phyloP scores from a whole-genome alignment of 2,329 filamentous ascomycete species.

The Claviceps spartinae region DNA sequence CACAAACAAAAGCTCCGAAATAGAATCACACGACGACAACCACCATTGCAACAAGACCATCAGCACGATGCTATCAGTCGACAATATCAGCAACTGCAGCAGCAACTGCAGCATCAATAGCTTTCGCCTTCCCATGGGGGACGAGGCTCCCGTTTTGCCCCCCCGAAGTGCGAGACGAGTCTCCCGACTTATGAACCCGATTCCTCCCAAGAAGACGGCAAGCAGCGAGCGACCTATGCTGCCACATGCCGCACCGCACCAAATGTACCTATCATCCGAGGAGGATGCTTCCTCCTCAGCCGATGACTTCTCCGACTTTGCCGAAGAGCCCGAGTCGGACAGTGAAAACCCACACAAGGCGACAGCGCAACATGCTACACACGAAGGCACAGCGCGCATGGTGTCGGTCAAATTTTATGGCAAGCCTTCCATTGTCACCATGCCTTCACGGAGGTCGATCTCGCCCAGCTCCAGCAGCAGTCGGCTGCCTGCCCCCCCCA shows the following conservation, averaged over 20 bases:
- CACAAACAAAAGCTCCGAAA: not conserved
- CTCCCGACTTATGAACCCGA: constrained; percentile 26
- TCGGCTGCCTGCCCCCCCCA: constrained; percentile 11
- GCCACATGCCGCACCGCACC: constrained; percentile 35
- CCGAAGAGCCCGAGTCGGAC: constrained; percentile 30
- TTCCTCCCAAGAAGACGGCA: constrained; percentile 21
- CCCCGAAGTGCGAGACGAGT: constrained; percentile 35
- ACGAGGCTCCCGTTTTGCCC: constrained; percentile 29
- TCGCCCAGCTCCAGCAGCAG: constrained; percentile 25
- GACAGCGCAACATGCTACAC: constrained; percentile 24
- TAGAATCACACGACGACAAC: constrained; percentile 5
- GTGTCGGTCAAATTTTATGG: constrained; percentile 47
- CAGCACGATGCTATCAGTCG: constrained; percentile 18
- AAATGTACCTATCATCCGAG: constrained; percentile 51
- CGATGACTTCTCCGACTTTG: constrained; percentile 43
- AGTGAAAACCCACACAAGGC: constrained; percentile 20
- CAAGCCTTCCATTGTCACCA: constrained; percentile 43
- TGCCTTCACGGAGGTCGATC: constrained; percentile 28
- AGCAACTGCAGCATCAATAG: constrained; percentile 8
- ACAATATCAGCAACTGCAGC: constrained; percentile 10
- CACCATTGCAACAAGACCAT: constrained; percentile 5
- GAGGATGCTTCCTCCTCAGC: constrained; percentile 51
- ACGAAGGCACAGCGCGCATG: constrained; percentile 36
- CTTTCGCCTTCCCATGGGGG: constrained; percentile 10
- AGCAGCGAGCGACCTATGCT: constrained; percentile 18